A percentile compares a stretch with the other conserved stretches of the same genome.
These are phyloP conservation scores for Rhynchospora breviuscula DNA, from an alignment of 176 grass and related monocot genomes.

Conservation along the genomic window DNA sequence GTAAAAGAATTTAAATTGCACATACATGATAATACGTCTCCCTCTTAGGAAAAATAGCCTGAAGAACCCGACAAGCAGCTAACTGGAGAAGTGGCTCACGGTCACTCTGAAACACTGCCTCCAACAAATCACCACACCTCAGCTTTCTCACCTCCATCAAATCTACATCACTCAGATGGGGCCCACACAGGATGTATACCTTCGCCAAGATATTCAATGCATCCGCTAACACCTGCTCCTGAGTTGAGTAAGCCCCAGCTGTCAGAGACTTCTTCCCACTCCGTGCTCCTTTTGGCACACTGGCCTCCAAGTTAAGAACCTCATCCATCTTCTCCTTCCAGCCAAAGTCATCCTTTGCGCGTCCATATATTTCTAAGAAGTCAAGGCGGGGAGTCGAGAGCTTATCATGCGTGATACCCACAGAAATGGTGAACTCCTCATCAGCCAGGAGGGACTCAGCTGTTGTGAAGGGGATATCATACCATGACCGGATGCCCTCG, in stretches of 20 bases:
- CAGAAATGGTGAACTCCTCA: constrained; percentile 77
- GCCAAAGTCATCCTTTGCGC: constrained; percentile 95
- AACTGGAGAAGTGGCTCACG: constrained; percentile 72
- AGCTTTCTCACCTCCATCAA: constrained; percentile 48
- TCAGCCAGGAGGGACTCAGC: constrained; percentile 89
- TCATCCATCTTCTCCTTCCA: constrained; percentile 99
- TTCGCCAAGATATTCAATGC: constrained; percentile 73
- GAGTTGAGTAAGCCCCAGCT: constrained; percentile 54
- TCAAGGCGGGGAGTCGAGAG: constrained; percentile 68
- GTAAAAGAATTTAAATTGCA: background rate
- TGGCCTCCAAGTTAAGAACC: constrained; percentile 75
- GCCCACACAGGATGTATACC: constrained; percentile 65
- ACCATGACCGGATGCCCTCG: constrained; percentile 90
- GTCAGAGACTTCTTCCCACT: constrained; percentile 36
- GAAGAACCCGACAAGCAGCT: constrained; percentile 72
- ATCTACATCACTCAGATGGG: constrained; percentile 43
- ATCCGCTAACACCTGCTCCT: constrained; percentile 91
- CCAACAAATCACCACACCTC: constrained; percentile 65
- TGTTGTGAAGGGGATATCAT: constrained; percentile 87
- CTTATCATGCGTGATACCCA: constrained; percentile 70
- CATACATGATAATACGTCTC: constrained; percentile 93
- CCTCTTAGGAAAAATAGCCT: constrained; percentile 82
- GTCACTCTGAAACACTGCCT: constrained; percentile 95
- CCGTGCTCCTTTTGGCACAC: constrained; percentile 39
- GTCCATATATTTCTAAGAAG: constrained; percentile 88